Conservation (phyloP, 352 stramenopile species). For the Pythium periplocum region DNA sequence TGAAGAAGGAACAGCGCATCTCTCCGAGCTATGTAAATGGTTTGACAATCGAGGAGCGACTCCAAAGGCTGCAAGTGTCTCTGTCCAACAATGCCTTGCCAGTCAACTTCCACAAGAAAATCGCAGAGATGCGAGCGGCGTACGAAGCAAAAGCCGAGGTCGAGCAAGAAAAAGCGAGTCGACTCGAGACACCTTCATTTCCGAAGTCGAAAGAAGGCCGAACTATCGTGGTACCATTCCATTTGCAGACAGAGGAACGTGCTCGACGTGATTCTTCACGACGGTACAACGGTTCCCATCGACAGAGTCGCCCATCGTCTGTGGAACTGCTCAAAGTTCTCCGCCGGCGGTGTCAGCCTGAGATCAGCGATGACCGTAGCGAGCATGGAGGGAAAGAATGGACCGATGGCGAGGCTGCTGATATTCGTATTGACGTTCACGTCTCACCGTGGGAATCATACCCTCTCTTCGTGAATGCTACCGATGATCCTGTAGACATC, state of each 20-base stretch:
- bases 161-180: conserved; percentile 21
- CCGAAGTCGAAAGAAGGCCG: conserved; percentile 27
- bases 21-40: conserved; percentile 46
- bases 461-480: conserved; percentile 25
- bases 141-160: conserved; percentile 26
- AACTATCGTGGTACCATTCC: conserved; percentile 44
- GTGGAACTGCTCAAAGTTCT: too few relatives aligned
- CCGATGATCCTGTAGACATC: conserved; percentile 25
- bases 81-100: conserved; percentile 40
- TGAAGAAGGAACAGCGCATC: conserved; percentile 33
- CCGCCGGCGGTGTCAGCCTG: too few relatives aligned
- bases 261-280: not conserved
- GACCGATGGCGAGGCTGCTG: too few relatives aligned
- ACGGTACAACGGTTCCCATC: too few relatives aligned
- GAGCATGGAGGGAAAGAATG: too few relatives aligned
- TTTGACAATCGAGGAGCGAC: conserved; percentile 39
- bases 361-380: too few relatives aligned
- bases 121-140: conserved; percentile 37
- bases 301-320: too few relatives aligned
- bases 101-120: conserved; percentile 46
- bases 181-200: conserved; percentile 27
- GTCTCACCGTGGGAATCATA: conserved; percentile 35
- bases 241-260: conserved; percentile 33
- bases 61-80: conserved; percentile 32
- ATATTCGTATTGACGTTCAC: conserved; percentile 33